Percentiles rank a stretch among this genome's conserved stretches.
phyloP scores from a whole-genome alignment of 2,329 filamentous ascomycete genomes.

The Knoxdaviesia capensis region DNA sequence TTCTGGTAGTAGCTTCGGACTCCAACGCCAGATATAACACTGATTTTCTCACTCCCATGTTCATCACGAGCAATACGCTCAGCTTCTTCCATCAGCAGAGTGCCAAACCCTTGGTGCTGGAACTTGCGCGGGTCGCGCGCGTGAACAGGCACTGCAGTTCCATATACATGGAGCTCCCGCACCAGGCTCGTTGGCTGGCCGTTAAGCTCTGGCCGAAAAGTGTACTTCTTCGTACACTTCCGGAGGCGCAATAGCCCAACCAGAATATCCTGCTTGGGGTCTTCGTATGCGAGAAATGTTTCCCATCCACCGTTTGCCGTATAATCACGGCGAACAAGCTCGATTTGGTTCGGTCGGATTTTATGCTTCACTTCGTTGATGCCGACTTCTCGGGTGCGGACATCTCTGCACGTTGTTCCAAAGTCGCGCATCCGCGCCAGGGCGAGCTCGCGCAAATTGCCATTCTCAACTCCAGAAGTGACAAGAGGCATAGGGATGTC shows the following conservation, averaged over 20 bases:
- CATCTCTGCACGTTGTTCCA: slow-evolving; percentile 88
- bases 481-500: slow-evolving; percentile 99
- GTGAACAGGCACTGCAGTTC: slow-evolving; percentile 91
- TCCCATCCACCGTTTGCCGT: slow-evolving; percentile 94
- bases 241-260: slow-evolving; percentile 76
- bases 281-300: slow-evolving; percentile 93
- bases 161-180: slow-evolving; percentile 89
- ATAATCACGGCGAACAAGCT: slow-evolving; percentile 87
- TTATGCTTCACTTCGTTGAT: slow-evolving; percentile 99
- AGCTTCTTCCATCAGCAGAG: slow-evolving; percentile 91
- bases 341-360: slow-evolving; percentile 87
- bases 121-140: slow-evolving; percentile 90
- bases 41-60: slow-evolving; percentile 84
- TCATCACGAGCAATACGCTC: slow-evolving; percentile 89
- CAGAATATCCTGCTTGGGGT: slow-evolving; percentile 94
- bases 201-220: slow-evolving; percentile 71
- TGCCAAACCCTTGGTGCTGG: slow-evolving; percentile 95
- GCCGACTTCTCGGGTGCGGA: slow-evolving; percentile 87
- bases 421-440: slow-evolving; percentile 98
- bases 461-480: slow-evolving; percentile 96
- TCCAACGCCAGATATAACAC: slow-evolving; percentile 93
- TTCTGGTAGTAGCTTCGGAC: slow-evolving; percentile 90
- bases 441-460: slow-evolving; percentile 82
- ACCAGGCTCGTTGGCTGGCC: slow-evolving; percentile 83
- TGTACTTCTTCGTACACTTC: slow-evolving; percentile 82